Conservation (phyloP, 106 monocot genomes). For the Acorus calamus region DNA sequence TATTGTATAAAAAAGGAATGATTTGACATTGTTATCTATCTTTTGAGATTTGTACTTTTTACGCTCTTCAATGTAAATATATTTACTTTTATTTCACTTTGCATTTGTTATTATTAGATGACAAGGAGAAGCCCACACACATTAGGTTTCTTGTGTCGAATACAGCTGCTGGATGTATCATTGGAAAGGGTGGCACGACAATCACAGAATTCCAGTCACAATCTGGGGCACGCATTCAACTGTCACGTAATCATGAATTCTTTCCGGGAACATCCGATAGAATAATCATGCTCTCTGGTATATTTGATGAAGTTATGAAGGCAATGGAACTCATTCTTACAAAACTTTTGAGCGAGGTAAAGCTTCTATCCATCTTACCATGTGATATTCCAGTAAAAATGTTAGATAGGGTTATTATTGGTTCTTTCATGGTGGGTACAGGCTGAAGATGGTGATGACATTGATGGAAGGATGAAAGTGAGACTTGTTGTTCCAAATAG, state of each 20-base stretch:
- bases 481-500: constrained; percentile 26
- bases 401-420: too few relatives aligned
- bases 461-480: constrained; percentile 18
- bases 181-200: constrained; percentile 96
- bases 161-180: constrained; percentile 86
- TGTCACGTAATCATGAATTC: constrained; percentile 91
- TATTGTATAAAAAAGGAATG: neutral
- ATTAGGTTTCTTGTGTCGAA: constrained; percentile 91
- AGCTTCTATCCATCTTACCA: neutral
- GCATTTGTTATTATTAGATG: constrained; percentile 30
- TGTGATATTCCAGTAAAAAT: too few relatives aligned
- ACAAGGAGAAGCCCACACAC: constrained; percentile 65
- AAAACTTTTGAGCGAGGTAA: constrained; percentile 77
- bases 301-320: constrained; percentile 64
- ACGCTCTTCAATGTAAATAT: neutral
- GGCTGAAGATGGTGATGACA: constrained; percentile 20
- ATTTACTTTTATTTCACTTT: neutral
- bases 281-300: constrained; percentile 86
- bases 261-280: constrained; percentile 97
- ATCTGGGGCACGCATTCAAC: constrained; percentile 93
- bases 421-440: too few relatives aligned
- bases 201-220: constrained; percentile 93
- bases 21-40: neutral
- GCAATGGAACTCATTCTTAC: constrained; percentile 83
- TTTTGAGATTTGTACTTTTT: neutral